Conservation (phyloP, 129 eudicot species). For the Pulicaria dysenterica region DNA sequence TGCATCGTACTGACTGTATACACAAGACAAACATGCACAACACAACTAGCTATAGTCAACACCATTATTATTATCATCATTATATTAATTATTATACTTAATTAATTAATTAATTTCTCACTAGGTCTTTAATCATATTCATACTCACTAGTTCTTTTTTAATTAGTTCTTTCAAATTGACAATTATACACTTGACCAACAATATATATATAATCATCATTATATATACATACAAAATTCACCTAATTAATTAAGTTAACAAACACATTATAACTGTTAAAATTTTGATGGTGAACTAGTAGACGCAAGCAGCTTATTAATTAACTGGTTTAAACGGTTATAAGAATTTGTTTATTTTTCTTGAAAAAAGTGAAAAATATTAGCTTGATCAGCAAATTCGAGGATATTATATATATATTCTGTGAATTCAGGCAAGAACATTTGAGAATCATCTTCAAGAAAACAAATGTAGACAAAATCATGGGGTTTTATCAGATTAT, state of each 20-base stretch:
- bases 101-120: background rate
- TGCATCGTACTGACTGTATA: conserved; percentile 68
- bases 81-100: background rate
- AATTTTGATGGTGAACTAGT: too few relatives aligned
- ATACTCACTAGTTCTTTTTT: background rate
- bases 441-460: conserved; percentile 7
- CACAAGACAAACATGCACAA: conserved; percentile 31
- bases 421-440: conserved; percentile 15
- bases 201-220: too few relatives aligned
- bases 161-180: too few relatives aligned
- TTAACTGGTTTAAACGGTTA: too few relatives aligned
- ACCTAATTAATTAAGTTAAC: too few relatives aligned
- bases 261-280: too few relatives aligned
- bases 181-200: too few relatives aligned
- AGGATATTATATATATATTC: background rate
- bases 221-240: too few relatives aligned
- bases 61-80: conserved; percentile 19
- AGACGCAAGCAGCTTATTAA: too few relatives aligned
- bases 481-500: background rate
- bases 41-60: conserved; percentile 25
- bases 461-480: conserved; percentile 24
- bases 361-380: background rate
- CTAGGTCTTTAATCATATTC: background rate
- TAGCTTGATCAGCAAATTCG: background rate
- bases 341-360: background rate